Evolutionary conservation across 176 grass and related monocot genomes (phyloP).

Genomic region (Aegilops sharonensis): DNA sequence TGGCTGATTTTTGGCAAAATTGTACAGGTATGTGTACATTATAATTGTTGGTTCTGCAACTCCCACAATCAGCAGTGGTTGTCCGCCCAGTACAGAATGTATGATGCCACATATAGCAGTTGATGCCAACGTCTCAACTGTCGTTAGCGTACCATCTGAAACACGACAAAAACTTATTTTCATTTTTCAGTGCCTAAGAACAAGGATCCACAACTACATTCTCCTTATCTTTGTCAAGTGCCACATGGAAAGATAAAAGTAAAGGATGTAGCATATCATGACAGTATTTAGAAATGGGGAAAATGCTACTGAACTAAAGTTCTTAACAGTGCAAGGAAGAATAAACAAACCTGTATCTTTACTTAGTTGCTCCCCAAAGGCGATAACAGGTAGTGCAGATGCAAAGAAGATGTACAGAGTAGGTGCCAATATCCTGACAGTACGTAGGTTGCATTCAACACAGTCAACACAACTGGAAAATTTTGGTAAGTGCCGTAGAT

Average conservation of each 20-base stretch:
- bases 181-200: not conserved
- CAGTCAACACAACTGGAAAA: not conserved
- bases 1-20: constrained; percentile 62
- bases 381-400: constrained; percentile 75
- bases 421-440: constrained; percentile 80
- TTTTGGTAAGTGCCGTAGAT: not conserved
- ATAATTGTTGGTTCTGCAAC: constrained; percentile 87
- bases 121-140: constrained; percentile 77
- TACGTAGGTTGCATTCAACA: constrained; percentile 14
- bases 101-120: constrained; percentile 78
- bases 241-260: not conserved
- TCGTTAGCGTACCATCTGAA: constrained; percentile 73
- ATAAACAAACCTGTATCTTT: constrained; percentile 54
- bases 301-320: not conserved
- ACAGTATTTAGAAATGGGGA: not conserved
- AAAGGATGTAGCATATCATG: not conserved
- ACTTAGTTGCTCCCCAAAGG: constrained; percentile 85
- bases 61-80: constrained; percentile 80
- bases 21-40: constrained; percentile 80
- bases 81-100: constrained; percentile 72
- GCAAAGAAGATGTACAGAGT: constrained; percentile 84
- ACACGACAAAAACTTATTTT: constrained; percentile 12
- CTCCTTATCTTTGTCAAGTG: not conserved
- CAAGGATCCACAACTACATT: not conserved
- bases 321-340: not conserved